Evolutionary conservation across 257 asterid genomes (phyloP).

Genomic region (Lithospermum erythrorhizon): DNA sequence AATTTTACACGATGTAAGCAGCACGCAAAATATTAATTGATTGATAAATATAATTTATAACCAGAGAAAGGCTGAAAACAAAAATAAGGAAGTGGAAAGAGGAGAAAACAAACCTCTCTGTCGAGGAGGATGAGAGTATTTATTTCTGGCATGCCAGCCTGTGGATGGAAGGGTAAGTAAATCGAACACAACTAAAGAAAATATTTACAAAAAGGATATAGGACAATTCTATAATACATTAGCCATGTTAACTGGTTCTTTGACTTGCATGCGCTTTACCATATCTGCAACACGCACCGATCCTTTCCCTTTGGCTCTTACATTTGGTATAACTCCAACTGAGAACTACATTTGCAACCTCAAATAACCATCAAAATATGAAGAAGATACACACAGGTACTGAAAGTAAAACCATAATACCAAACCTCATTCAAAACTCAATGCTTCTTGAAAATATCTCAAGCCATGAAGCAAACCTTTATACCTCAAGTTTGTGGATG

Average conservation of each 20-base stretch:
- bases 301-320: conserved; percentile 93
- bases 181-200: neutral
- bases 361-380: conserved; percentile 10
- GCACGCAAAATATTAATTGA: too few species aligned
- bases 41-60: too few species aligned
- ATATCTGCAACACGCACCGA: conserved; percentile 84
- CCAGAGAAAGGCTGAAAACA: neutral
- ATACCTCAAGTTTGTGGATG: conserved; percentile 87
- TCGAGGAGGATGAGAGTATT: conserved; percentile 83
- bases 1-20: too few species aligned
- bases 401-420: neutral
- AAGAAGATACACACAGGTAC: neutral
- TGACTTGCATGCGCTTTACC: conserved; percentile 76
- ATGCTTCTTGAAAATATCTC: neutral
- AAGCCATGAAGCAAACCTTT: conserved; percentile 2
- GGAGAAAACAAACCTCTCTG: conserved; percentile 51
- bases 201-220: conserved; percentile 1
- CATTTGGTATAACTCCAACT: conserved; percentile 85
- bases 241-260: conserved; percentile 72
- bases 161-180: conserved; percentile 17
- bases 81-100: neutral
- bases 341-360: conserved; percentile 47
- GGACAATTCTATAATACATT: conserved; percentile 37
- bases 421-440: neutral
- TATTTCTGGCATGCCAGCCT: conserved; percentile 79